phyloP scores from a whole-genome alignment of 164 flowering plant genomes.

The Magnolia kwangsiensis region DNA sequence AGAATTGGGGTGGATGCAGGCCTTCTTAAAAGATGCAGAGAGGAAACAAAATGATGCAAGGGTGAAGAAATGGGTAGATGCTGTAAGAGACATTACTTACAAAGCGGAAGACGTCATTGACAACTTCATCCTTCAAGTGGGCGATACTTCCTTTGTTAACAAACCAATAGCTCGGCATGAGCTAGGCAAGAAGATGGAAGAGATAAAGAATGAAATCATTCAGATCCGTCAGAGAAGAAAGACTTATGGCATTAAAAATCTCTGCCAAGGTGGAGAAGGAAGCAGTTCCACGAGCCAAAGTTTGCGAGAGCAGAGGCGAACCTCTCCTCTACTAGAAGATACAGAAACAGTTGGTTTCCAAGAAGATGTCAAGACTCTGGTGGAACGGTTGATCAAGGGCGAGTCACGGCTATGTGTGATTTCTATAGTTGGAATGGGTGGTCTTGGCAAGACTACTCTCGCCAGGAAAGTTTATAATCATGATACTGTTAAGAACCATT shows the following conservation, averaged over 20 bases:
- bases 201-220: background rate
- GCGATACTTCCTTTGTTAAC: background rate
- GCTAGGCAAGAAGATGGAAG: background rate
- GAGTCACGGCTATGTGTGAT: slow-evolving; percentile 6
- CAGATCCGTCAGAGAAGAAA: background rate
- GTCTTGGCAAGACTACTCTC: slow-evolving; percentile 53
- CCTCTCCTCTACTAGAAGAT: too few relatives aligned
- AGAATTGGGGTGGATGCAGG: too few relatives aligned
- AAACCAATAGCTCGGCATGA: background rate
- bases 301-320: too few relatives aligned
- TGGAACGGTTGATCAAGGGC: background rate
- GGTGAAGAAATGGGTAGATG: too few relatives aligned
- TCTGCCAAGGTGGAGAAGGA: background rate
- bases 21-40: background rate
- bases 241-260: background rate
- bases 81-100: too few relatives aligned
- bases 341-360: too few relatives aligned
- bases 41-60: too few relatives aligned
- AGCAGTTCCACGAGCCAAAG: background rate
- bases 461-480: slow-evolving; percentile 39
- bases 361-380: too few relatives aligned
- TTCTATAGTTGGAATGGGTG: slow-evolving; percentile 54
- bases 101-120: too few relatives aligned
- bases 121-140: background rate
- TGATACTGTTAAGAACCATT: slow-evolving; percentile 15